Evolutionary conservation across 2,329 filamentous ascomycete genomes (phyloP).

Genomic region (Pseudogymnoascus sp.): DNA sequence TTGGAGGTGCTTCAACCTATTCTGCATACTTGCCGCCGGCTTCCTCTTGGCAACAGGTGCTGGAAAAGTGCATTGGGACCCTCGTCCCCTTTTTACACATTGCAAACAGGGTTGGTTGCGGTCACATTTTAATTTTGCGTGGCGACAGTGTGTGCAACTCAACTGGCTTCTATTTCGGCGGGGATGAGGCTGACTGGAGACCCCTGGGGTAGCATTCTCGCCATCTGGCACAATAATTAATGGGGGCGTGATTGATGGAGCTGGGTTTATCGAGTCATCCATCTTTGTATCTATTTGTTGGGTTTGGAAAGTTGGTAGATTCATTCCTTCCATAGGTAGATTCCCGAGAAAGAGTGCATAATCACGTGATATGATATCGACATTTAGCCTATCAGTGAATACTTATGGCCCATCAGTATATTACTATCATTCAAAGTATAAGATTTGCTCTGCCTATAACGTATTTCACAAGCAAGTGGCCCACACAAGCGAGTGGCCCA

Average conservation of each 20-base stretch:
- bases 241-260: neutral
- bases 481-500: no score
- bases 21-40: constrained; percentile 44
- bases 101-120: constrained; percentile 46
- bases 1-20: constrained; percentile 49
- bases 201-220: neutral
- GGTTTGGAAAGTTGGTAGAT: neutral
- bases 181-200: neutral
- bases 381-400: no score
- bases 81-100: constrained; percentile 45
- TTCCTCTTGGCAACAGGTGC: constrained; percentile 39
- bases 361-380: neutral
- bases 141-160: constrained; percentile 21
- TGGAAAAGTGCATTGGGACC: constrained; percentile 44
- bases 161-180: constrained; percentile 11
- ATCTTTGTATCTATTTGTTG: neutral
- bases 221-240: neutral
- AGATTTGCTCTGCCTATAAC: no score
- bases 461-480: no score
- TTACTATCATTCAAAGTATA: no score
- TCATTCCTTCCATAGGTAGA: neutral
- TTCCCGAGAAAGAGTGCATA: neutral
- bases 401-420: no score
- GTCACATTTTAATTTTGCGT: constrained; percentile 43
- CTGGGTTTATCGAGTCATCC: neutral